Percentiles rank a stretch among this genome's conserved stretches.
These are phyloP conservation scores for Triangularia setosa DNA, from an alignment of 2,329 filamentous ascomycete species.

Conservation along the genomic window DNA sequence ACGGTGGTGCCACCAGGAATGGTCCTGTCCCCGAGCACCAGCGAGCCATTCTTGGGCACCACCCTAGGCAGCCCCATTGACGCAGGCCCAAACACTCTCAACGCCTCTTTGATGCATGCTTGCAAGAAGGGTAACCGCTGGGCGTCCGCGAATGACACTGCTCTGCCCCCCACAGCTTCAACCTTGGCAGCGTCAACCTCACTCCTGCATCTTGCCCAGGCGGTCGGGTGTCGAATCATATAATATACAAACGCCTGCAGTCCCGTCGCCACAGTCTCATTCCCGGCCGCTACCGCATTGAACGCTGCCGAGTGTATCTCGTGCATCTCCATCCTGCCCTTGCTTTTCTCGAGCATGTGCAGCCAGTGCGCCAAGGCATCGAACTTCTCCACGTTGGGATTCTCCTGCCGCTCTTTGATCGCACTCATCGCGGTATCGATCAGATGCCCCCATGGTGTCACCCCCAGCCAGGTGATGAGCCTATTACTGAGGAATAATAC, in stretches of 20 bases:
- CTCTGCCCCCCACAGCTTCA: too few species aligned
- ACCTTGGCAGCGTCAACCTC: conserved; percentile 26
- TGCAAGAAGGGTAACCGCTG: conserved; percentile 32
- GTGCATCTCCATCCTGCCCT: conserved; percentile 17
- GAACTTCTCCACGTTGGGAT: conserved; percentile 24
- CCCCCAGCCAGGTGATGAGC: conserved; percentile 26
- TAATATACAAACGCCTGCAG: conserved; percentile 29
- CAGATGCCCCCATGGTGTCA: conserved; percentile 30
- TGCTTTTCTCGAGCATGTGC: conserved; percentile 3
- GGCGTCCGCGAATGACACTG: conserved; percentile 20
- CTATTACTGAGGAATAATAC: conserved; percentile 29
- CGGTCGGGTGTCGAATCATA: conserved; percentile 22
- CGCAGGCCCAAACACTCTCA: conserved; percentile 29
- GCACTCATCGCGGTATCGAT: conserved; percentile 26
- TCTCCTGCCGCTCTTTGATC: conserved; percentile 23
- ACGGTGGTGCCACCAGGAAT: conserved; percentile 30
- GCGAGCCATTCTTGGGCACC: conserved; percentile 24
- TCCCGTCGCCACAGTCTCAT: conserved; percentile 23
- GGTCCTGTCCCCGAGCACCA: conserved; percentile 27
- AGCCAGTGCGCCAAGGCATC: conserved; percentile 30
- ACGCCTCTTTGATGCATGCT: conserved; percentile 33
- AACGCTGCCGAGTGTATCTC: conserved; percentile 22
- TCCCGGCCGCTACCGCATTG: conserved; percentile 22
- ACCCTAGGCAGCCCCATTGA: conserved; percentile 29
- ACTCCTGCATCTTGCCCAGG: conserved; percentile 17